Evolutionary conservation across 306 rosid species (phyloP), one percentile per base, ranked within the genome.

Genomic region (Acacia melanoxylon): DNA sequence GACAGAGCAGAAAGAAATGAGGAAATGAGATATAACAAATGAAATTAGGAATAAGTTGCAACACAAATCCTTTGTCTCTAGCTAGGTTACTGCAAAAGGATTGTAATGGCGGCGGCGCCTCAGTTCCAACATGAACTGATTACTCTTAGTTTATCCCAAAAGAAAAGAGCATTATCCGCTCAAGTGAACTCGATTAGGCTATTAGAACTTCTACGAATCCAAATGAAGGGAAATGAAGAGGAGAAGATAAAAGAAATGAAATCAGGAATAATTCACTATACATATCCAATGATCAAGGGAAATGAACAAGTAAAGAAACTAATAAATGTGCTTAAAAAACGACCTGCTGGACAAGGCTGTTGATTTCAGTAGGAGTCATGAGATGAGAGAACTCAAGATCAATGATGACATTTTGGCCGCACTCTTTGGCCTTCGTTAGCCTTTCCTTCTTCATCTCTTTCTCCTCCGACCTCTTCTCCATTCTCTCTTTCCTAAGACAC

Each of bases 291-390:
- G 49, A 56, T 56, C 17, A 56, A n/a, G 35, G 14, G 37, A 40
- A 75, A 37, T 35, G 46, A 40, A 31, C 37, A n/a, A n/a, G 3
- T 3, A n/a, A 33, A 54, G n/a, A 1, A 75, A 35, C 37, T 12
- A 35, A 35, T 19, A 54, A 31, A 20, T 29, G 49, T 15, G 10
- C 1, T 3, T 3, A 10, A 61, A 66, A 31, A 10, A 1, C 69
- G 40, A 94, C 98, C 98, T 95, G 99, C 59, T 93, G 91, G 72
- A 90, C 97, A 75, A 95, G 94, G 81, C 99, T 95, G 81, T 86
- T 88, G 66, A 91, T 93, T 89, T 95, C 97, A 9, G 88, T 10
- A 2, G 94, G 87, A 14, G 88, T 86, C 98, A 93, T 95, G 83
- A 95, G 95, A 51, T 91, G 80, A 83, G 95, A 73, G 65, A 93